These are phyloP conservation scores for Avena eriantha DNA, from an alignment of 176 grass and related monocot genomes.

Conservation along the genomic window DNA sequence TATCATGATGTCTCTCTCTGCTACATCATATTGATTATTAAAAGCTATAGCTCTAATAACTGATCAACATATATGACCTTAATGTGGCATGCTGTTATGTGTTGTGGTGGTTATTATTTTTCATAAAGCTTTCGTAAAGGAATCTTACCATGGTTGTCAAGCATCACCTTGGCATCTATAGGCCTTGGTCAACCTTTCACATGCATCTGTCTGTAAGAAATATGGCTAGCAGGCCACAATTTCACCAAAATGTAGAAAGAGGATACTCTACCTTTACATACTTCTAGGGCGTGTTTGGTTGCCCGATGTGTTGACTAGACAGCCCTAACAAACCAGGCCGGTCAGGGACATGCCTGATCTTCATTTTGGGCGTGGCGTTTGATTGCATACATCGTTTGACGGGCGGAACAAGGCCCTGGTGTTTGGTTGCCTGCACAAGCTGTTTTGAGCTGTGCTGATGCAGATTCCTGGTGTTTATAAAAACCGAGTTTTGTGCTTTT, in stretches of 20 bases:
- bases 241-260: too few relatives aligned
- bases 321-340: too few relatives aligned
- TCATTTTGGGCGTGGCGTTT: too few relatives aligned
- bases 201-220: not conserved
- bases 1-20: conserved; percentile 4
- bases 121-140: not conserved
- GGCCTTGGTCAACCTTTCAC: conserved; percentile 6
- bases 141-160: not conserved
- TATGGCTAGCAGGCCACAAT: not conserved
- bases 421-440: too few relatives aligned
- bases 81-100: conserved; percentile 15
- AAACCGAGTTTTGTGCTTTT: not conserved
- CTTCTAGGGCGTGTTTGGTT: too few relatives aligned
- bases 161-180: not conserved
- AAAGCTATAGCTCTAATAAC: conserved; percentile 17
- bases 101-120: not conserved
- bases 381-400: too few relatives aligned
- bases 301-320: too few relatives aligned
- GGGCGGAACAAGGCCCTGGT: too few relatives aligned
- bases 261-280: too few relatives aligned
- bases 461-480: too few relatives aligned
- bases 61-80: not conserved
- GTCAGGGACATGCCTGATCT: too few relatives aligned
- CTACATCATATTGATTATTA: conserved; percentile 28
- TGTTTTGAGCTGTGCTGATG: too few relatives aligned